Evolutionary conservation across 768 basidiomycete species (phyloP).

Genomic region (Gloeopeniophorella convolvens): DNA sequence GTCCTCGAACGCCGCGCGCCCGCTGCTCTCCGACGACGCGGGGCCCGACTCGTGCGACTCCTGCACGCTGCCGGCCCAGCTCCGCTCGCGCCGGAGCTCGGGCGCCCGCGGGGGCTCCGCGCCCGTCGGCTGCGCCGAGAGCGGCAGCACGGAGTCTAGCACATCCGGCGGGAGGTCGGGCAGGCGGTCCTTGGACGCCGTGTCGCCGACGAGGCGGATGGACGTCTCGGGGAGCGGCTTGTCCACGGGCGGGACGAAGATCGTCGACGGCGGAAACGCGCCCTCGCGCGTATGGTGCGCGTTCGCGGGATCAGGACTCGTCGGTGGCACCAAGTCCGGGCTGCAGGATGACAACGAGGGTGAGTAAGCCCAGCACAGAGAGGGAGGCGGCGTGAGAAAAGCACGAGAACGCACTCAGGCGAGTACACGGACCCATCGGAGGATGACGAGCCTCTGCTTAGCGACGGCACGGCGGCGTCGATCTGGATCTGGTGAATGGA

Average conservation of each 20-base stretch:
- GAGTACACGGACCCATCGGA: slow-evolving; percentile 7
- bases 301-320: neutral
- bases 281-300: slow-evolving; percentile 43
- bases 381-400: neutral
- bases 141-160: neutral
- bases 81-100: slow-evolving; percentile 22
- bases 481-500: slow-evolving; percentile 15
- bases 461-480: neutral
- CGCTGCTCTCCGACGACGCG: slow-evolving; percentile 22
- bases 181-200: slow-evolving; percentile 4
- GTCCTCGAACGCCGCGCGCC: slow-evolving; percentile 9
- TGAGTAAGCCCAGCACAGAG: neutral
- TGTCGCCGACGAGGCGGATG: slow-evolving; percentile 9
- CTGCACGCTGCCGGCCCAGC: slow-evolving; percentile 26
- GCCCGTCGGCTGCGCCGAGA: neutral
- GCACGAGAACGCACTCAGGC: neutral
- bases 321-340: slow-evolving; percentile 2
- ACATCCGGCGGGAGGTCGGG: neutral
- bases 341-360: slow-evolving; percentile 2
- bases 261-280: slow-evolving; percentile 50
- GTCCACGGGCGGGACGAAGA: slow-evolving; percentile 19
- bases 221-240: neutral
- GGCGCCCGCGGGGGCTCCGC: neutral
- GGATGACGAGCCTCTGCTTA: neutral
- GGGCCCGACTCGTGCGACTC: slow-evolving; percentile 11